A percentile compares a stretch with the other conserved stretches of the same genome.
These are phyloP conservation scores for Xenoacremonium recifei DNA, from an alignment of 2,329 filamentous ascomycete genomes.

Conservation along the genomic window DNA sequence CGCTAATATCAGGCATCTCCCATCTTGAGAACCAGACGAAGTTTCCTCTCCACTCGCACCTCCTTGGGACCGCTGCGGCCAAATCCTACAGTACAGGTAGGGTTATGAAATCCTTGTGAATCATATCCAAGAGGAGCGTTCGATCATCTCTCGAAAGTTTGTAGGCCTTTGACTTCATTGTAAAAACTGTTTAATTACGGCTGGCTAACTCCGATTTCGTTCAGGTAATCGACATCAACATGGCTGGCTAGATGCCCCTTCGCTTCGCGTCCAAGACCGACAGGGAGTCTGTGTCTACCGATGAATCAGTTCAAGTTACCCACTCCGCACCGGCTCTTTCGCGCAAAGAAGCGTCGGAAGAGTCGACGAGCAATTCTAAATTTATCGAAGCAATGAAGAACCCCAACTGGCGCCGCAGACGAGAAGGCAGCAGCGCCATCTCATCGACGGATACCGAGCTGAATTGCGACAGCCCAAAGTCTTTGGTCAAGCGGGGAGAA, in stretches of 20 bases:
- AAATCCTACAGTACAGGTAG: too few relatives aligned
- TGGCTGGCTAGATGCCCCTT: slow-evolving; percentile 6
- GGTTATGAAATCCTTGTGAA: too few relatives aligned
- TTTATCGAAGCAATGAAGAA: slow-evolving; percentile 34
- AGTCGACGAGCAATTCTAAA: slow-evolving; percentile 17
- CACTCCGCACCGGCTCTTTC: slow-evolving; percentile 1
- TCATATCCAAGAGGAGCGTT: too few relatives aligned
- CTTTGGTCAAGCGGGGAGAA: background rate
- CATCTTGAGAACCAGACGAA: too few relatives aligned
- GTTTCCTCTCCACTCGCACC: too few relatives aligned
- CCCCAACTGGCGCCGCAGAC: slow-evolving; percentile 33
- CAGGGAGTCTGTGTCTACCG: slow-evolving; percentile 2
- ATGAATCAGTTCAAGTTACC: slow-evolving; percentile 14
- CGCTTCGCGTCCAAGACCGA: slow-evolving; percentile 4
- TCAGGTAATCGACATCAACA: slow-evolving; percentile 1
- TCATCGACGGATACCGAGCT: background rate
- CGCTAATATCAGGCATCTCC: too few relatives aligned
- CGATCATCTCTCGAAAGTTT: too few relatives aligned
- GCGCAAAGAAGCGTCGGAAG: slow-evolving; percentile 17
- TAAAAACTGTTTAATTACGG: too few relatives aligned
- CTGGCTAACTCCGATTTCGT: background rate
- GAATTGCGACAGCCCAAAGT: background rate
- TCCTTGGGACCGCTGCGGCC: too few relatives aligned
- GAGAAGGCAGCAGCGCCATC: background rate
- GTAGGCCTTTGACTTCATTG: too few relatives aligned